phyloP scores from a whole-genome alignment of 2,329 filamentous ascomycete genomes.

The Emergomyces africanus region DNA sequence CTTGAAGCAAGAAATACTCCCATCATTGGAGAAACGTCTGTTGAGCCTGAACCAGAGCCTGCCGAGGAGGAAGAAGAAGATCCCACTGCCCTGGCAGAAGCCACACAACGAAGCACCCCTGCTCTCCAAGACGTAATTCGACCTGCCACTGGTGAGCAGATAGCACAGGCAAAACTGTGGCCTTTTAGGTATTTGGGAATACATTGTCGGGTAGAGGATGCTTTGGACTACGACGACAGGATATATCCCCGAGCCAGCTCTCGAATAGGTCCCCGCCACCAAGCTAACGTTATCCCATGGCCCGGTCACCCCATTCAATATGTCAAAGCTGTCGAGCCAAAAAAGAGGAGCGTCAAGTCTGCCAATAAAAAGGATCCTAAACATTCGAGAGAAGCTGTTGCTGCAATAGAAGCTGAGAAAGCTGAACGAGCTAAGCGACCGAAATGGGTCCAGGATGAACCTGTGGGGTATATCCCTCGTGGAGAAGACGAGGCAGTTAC shows the following conservation, averaged over 20 bases:
- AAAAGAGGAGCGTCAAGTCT: slow-evolving; percentile 57
- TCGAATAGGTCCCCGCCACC: slow-evolving; percentile 77
- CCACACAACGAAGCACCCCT: slow-evolving; percentile 18
- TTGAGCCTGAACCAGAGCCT: slow-evolving; percentile 51
- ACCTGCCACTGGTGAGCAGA: slow-evolving; percentile 67
- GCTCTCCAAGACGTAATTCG: slow-evolving; percentile 42
- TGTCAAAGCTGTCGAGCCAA: slow-evolving; percentile 75
- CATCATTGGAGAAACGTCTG: slow-evolving; percentile 43
- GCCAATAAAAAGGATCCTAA: slow-evolving; percentile 63
- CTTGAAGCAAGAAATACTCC: slow-evolving; percentile 83
- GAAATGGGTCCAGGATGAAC: slow-evolving; percentile 89
- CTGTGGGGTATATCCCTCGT: slow-evolving; percentile 68
- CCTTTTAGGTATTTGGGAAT: slow-evolving; percentile 91
- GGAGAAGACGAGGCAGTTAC: slow-evolving; percentile 60
- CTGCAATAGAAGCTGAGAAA: slow-evolving; percentile 71
- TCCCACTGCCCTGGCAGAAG: slow-evolving; percentile 41
- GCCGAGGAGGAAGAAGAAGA: slow-evolving; percentile 66
- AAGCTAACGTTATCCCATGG: slow-evolving; percentile 77
- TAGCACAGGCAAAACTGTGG: slow-evolving; percentile 88
- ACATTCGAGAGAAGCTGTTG: slow-evolving; percentile 64
- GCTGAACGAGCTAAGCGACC: slow-evolving; percentile 67
- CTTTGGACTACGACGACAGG: slow-evolving; percentile 89
- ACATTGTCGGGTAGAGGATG: slow-evolving; percentile 91
- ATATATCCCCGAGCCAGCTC: slow-evolving; percentile 95
- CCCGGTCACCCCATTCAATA: slow-evolving; percentile 77